phyloP scores from a whole-genome alignment of 1,284 basidiomycete genomes.

The Gastroboletus turbinatus region DNA sequence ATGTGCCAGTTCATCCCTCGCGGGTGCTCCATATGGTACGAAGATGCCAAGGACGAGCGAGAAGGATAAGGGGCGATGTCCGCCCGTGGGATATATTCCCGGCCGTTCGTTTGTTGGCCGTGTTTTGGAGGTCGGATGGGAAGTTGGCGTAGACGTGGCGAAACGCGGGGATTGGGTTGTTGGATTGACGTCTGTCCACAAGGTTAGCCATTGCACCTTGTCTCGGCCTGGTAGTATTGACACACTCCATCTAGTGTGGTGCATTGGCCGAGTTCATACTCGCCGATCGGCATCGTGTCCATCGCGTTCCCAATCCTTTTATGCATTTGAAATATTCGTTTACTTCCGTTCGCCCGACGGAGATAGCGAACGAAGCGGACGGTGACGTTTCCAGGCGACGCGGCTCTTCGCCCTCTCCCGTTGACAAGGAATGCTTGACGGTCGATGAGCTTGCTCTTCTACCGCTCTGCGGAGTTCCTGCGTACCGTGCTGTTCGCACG shows the following conservation, averaged over 20 bases:
- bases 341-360: constrained; percentile 6
- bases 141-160: constrained; percentile 64
- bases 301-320: constrained; percentile 63
- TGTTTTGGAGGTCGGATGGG: constrained; percentile 76
- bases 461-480: constrained; percentile 72
- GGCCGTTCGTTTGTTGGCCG: constrained; percentile 83
- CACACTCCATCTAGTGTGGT: constrained; percentile 55
- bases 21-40: constrained; percentile 26
- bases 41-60: constrained; percentile 31
- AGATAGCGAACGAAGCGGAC: constrained; percentile 6
- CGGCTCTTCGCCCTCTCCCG: constrained; percentile 6
- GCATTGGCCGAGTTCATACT: constrained; percentile 82
- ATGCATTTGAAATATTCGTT: constrained; percentile 22
- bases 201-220: constrained; percentile 50
- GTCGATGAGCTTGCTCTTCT: constrained; percentile 81
- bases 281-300: constrained; percentile 75
- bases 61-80: constrained; percentile 33
- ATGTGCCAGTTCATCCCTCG: constrained; percentile 9
- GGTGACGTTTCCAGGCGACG: constrained; percentile 13
- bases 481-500: constrained; percentile 75
- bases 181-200: constrained; percentile 72
- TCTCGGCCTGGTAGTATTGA: constrained; percentile 9
- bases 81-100: constrained; percentile 68
- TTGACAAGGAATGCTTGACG: constrained; percentile 37
- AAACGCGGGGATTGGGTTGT: constrained; percentile 82